Evolutionary conservation across 306 rosid genomes (phyloP).

Genomic region (Lotus japonicus): DNA sequence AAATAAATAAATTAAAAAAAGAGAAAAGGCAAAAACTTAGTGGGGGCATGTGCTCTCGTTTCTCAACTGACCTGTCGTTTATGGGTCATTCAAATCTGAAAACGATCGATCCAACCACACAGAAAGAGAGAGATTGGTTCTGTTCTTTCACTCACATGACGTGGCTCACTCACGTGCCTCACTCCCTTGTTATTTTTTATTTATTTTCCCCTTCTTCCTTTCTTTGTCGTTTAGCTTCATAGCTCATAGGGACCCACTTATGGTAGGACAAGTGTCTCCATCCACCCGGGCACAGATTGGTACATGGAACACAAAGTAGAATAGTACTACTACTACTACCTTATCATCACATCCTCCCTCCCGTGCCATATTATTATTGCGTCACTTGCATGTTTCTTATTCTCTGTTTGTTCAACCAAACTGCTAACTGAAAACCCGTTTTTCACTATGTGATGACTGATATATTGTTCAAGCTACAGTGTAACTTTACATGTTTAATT

Average conservation of each 20-base stretch:
- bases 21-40: conserved; percentile 1
- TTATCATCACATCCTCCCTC: background rate
- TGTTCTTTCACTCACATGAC: conserved; percentile 25
- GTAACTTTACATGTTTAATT: too few relatives aligned
- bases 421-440: too few relatives aligned
- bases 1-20: background rate
- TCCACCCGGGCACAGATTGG: conserved; percentile 7
- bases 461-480: too few relatives aligned
- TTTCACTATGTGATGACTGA: too few relatives aligned
- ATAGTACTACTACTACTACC: background rate
- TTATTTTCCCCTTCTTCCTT: background rate
- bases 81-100: conserved; percentile 55
- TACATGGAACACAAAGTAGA: background rate
- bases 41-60: conserved; percentile 69
- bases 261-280: conserved; percentile 44
- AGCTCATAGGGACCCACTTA: conserved; percentile 15
- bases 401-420: background rate
- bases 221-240: conserved; percentile 24
- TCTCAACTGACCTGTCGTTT: conserved; percentile 60
- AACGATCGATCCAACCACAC: conserved; percentile 14
- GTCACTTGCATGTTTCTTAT: background rate
- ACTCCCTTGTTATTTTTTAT: conserved; percentile 11
- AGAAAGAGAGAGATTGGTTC: too few relatives aligned
- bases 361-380: background rate
- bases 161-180: conserved; percentile 59